phyloP scores from a whole-genome alignment of 306 rosid genomes.

The Herpetospermum pedunculosum region DNA sequence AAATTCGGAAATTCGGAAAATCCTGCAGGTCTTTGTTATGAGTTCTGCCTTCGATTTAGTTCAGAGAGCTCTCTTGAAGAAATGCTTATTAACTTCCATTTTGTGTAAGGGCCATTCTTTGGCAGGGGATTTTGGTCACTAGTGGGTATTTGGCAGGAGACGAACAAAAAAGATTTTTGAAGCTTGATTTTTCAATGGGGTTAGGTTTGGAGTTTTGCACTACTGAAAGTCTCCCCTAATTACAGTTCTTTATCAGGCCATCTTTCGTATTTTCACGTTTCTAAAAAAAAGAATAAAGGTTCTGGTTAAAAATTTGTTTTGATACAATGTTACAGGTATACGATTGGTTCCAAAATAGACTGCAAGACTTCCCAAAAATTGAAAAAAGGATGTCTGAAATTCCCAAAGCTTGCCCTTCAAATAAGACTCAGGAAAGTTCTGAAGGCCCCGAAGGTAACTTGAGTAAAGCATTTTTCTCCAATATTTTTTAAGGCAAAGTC shows the following conservation, averaged over 20 bases:
- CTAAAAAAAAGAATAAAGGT: not conserved
- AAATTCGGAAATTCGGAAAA: conserved; percentile 1
- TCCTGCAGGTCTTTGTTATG: not conserved
- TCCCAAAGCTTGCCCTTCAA: conserved; percentile 22
- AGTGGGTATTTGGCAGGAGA: not conserved
- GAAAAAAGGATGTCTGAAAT: conserved; percentile 18
- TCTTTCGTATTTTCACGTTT: not conserved
- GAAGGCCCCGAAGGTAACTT: conserved; percentile 26
- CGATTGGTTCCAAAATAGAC: conserved; percentile 58
- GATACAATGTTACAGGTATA: conserved; percentile 35
- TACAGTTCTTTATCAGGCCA: not conserved
- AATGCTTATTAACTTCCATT: not conserved
- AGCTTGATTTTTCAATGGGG: not conserved
- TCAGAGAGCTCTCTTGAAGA: not conserved
- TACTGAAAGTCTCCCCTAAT: not conserved
- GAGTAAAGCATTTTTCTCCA: not conserved
- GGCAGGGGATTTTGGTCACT: not conserved
- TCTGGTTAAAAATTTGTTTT: not conserved
- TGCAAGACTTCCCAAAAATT: conserved; percentile 29
- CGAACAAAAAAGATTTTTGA: not conserved
- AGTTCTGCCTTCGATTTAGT: not conserved
- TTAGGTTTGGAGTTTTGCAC: not conserved
- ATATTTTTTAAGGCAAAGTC: not conserved
- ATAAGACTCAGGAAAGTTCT: conserved; percentile 30
- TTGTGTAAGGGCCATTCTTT: not conserved